phyloP scores from a whole-genome alignment of 2,329 filamentous ascomycete species.

The Triangularia setosa region DNA sequence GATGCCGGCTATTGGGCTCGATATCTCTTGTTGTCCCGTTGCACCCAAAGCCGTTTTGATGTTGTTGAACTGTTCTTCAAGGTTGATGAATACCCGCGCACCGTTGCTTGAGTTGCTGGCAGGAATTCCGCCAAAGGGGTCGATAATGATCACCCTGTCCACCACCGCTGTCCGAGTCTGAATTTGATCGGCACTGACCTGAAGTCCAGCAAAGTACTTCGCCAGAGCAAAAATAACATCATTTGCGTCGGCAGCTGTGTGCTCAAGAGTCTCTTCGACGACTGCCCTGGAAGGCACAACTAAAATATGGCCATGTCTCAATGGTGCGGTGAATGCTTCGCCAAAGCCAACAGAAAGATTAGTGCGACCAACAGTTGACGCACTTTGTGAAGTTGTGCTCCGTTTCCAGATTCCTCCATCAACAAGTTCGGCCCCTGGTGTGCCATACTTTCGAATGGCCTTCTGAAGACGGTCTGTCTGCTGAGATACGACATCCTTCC shows the following conservation, averaged over 20 bases:
- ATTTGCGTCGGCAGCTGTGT: constrained; percentile 42
- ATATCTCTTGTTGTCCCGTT: constrained; percentile 12
- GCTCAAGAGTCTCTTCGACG: constrained; percentile 37
- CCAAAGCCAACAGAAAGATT: constrained; percentile 41
- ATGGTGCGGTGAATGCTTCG: constrained; percentile 58
- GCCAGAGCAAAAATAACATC: constrained; percentile 75
- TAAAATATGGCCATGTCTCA: constrained; percentile 65
- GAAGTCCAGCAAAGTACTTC: constrained; percentile 67
- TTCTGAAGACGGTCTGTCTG: constrained; percentile 72
- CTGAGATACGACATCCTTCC: constrained; percentile 47
- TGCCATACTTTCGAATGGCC: constrained; percentile 67
- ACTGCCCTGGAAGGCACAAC: constrained; percentile 57
- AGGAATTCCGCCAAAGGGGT: constrained; percentile 82
- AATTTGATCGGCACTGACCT: constrained; percentile 38
- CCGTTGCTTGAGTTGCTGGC: constrained; percentile 56
- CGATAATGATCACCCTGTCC: constrained; percentile 84
- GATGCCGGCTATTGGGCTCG: not conserved
- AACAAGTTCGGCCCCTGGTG: constrained; percentile 64
- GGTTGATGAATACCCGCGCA: constrained; percentile 83
- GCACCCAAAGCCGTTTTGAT: constrained; percentile 59
- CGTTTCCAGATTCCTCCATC: constrained; percentile 49
- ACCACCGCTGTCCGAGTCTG: constrained; percentile 53
- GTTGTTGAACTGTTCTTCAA: constrained; percentile 79
- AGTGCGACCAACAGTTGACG: constrained; percentile 34
- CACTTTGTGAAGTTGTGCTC: constrained; percentile 23